These are phyloP conservation scores for Diospyros kaki DNA, from an alignment of 148 eudicot genomes.

Conservation along the genomic window DNA sequence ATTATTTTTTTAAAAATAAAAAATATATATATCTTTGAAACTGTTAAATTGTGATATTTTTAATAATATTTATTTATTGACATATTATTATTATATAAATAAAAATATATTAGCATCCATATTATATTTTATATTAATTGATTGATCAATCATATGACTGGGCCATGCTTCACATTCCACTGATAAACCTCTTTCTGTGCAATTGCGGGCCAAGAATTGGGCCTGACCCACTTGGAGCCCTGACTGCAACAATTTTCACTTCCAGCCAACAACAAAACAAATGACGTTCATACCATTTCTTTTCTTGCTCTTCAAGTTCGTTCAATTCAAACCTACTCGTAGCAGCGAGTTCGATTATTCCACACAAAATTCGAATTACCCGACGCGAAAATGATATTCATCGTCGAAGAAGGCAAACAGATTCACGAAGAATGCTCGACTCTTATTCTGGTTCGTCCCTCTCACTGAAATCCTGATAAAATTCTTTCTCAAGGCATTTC, in stretches of 20 bases:
- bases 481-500: conserved; percentile 9
- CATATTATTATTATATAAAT: too few species aligned
- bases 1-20: too few species aligned
- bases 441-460: conserved; percentile 50
- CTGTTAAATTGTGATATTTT: too few species aligned
- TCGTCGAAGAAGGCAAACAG: conserved; percentile 56
- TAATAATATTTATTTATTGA: too few species aligned
- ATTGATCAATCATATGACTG: neutral
- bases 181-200: too few species aligned
- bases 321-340: neutral
- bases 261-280: neutral
- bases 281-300: neutral
- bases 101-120: too few species aligned
- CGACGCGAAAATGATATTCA: conserved; percentile 46
- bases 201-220: neutral
- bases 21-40: too few species aligned
- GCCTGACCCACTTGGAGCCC: neutral
- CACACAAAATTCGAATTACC: too few species aligned
- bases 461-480: neutral
- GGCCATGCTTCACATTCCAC: neutral
- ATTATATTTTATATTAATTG: too few species aligned
- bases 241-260: neutral
- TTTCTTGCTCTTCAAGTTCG: conserved; percentile 13
- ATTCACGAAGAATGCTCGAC: conserved; percentile 44
- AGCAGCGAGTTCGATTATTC: too few species aligned